Percentiles rank a stretch among this genome's conserved stretches.
Evolutionary conservation across 441 rosid species (phyloP).

Genomic region (Erodium moschatum): DNA sequence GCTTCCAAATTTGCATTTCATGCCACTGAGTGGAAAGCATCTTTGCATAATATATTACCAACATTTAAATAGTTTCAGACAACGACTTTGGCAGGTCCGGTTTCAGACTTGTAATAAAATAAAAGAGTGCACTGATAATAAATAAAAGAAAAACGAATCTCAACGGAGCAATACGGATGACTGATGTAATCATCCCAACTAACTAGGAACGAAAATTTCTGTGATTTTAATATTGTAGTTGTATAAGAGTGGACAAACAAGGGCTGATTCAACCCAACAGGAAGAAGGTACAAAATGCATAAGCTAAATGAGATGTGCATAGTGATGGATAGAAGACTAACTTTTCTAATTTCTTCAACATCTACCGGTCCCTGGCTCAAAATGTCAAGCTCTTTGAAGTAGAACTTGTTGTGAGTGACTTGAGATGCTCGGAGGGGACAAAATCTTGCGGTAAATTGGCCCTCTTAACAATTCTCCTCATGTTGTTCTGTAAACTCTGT

Average conservation of each 20-base stretch:
- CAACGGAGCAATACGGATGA: background rate
- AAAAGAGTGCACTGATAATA: background rate
- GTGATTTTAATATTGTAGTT: slow-evolving; percentile 9
- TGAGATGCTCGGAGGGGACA: slow-evolving; percentile 83
- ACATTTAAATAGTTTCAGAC: background rate
- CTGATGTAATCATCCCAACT: background rate
- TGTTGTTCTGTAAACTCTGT: slow-evolving; percentile 88
- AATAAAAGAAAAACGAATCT: background rate
- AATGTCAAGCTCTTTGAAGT: slow-evolving; percentile 95
- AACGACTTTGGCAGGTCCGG: slow-evolving; percentile 5
- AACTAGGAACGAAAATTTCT: slow-evolving; percentile 10
- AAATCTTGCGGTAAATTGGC: slow-evolving; percentile 95
- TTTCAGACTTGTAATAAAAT: background rate
- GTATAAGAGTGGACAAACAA: slow-evolving; percentile 11
- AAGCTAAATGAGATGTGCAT: background rate
- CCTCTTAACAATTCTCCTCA: slow-evolving; percentile 91
- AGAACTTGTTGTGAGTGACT: slow-evolving; percentile 68
- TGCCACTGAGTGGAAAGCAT: slow-evolving; percentile 22
- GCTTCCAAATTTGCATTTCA: slow-evolving; percentile 25
- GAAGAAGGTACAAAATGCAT: slow-evolving; percentile 19
- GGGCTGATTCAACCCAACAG: background rate
- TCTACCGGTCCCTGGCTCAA: slow-evolving; percentile 29
- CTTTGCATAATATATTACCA: background rate
- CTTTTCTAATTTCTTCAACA: slow-evolving; percentile 16
- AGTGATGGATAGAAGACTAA: slow-evolving; percentile 31